Evolutionary conservation across 2,329 filamentous ascomycete species (phyloP).

Genomic region (Fusarium virguliforme): DNA sequence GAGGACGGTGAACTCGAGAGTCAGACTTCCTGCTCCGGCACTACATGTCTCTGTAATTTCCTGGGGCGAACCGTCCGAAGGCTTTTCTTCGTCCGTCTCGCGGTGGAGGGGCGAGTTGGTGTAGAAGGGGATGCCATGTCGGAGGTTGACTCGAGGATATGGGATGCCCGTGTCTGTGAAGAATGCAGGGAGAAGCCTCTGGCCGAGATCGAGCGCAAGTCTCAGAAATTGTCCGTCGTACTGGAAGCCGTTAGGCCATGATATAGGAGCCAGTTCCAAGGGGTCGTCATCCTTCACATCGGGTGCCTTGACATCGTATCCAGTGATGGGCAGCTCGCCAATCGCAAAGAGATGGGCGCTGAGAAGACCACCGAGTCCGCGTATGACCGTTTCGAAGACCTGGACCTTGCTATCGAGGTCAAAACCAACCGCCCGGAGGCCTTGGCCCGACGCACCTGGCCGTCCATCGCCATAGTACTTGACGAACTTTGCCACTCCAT

Average conservation of each 20-base stretch:
- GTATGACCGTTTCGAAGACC: conserved; percentile 97
- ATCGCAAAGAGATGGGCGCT: conserved; percentile 95
- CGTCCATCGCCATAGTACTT: conserved; percentile 90
- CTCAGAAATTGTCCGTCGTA: conserved; percentile 93
- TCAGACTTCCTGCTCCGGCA: conserved; percentile 94
- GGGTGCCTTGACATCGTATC: conserved; percentile 73
- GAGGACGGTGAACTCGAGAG: conserved; percentile 92
- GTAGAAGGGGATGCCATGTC: conserved; percentile 93
- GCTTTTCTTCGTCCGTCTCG: conserved; percentile 56
- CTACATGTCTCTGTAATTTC: conserved; percentile 98
- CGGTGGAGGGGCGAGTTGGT: conserved; percentile 85
- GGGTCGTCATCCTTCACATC: conserved; percentile 56
- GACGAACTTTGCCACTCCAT: conserved; percentile 83
- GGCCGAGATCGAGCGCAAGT: conserved; percentile 88
- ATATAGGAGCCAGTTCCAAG: conserved; percentile 70
- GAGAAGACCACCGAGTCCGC: conserved; percentile 89
- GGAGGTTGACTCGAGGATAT: conserved; percentile 93
- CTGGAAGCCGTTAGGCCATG: conserved; percentile 82
- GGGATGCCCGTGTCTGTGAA: conserved; percentile 92
- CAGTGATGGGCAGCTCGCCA: conserved; percentile 88
- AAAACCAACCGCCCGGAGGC: conserved; percentile 84
- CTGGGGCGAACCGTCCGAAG: conserved; percentile 56
- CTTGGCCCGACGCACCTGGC: conserved; percentile 76
- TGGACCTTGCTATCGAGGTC: conserved; percentile 98
- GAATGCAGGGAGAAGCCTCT: conserved; percentile 91